Evolutionary conservation across 1,284 basidiomycete species (phyloP), one percentile per base, ranked within the genome.

Genomic region (Rhodotorula sp.): DNA sequence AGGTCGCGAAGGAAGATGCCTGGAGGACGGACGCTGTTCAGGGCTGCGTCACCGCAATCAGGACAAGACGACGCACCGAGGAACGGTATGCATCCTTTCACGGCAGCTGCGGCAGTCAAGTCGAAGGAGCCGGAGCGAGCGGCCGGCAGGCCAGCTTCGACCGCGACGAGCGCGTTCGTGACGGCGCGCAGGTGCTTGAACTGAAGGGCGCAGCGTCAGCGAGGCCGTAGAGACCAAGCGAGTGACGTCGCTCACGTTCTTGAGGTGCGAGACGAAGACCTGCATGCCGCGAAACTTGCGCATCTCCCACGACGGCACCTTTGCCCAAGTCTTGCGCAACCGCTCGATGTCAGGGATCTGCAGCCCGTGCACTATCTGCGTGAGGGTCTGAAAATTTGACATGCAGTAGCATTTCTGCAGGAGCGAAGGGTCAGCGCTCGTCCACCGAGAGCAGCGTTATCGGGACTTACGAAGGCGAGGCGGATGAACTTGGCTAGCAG

Each of bases 401-500:
- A 89, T 83, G 54, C 84, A 82, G 79, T 93, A 95, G 64, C 89
- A 88, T 87, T 92, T 92, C 92, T 93, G 79, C 24, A 34, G 39
- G 51, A 29, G 30, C 13, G 4, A 17, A 22, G 67, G 67, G 69
- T 64, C 52, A 71, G 66, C 13, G 8, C n/a, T n/a, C 20, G 46
- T n/a, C 19, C 17, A 36, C 32, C 49, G n/a, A 58, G 1, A 24
- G 20, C 39, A 48, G 32, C 59, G 44, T 57, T 32, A 64, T 44
- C 39, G 15, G 55, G 52, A 83, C 88, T 79, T 77, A 92, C 91
- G 85, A 89, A 92, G 56, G 92, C 92, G 70, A 95, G 83, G 44
- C 91, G 87, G 74, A 95, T 89, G 78, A 94, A 88, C 81, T 93
- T 94, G 70, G 83, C 83, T 64, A 91, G 85, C 36, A 94, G 81